Base-by-base conservation (phyloP, 2,329 filamentous ascomycete species). In the Pezicula radicicola region DNA sequence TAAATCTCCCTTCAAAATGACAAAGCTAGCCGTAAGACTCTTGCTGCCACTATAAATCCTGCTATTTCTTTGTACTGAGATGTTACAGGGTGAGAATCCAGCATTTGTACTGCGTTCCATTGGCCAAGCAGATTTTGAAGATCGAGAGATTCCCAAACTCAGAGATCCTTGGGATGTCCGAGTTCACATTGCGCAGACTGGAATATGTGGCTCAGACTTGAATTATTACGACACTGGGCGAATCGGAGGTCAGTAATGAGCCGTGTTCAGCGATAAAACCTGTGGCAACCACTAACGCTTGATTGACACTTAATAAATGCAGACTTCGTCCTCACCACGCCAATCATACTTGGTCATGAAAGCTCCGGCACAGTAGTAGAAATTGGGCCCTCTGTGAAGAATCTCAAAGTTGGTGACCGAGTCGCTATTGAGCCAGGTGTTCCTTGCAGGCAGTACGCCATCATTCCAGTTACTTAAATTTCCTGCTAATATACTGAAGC, bases 341-440 rank as follows among this genome's bases (percentile, higher is more conserved):
- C 77, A 13, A 75, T 76, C 8, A 63, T 75, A 4, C 66, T 77
- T 1, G 76, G 76, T 40, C 75, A 77, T 52, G 74, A 78, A 59
- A 68, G 65, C 46, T 59, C 73, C 0, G 74, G 74, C 3, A 68
- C 61, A 0, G 64, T 78, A 18, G 69, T 71, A 6, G 69, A 72
- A 54, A 62, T 72, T 7, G 75, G 74, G 6, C 56, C 44, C 27
- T 64, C 64, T 30, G 74, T 78, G 30, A 73, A 66, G 49, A 70
- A 71, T 48, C 53, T 77, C 43, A 69, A 72, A 48, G 60, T 68
- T 15, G 75, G 75, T 4, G 72, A 78, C 54, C 65, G 71, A 1
- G 73, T 78, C 3, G 74, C 75, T 10, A 71, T 79, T 37, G 75
- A 78, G 55, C 75, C 75, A 4, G 75, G 74, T 4, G 68, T 75